These are phyloP conservation scores for Vachellia collinsii DNA, from an alignment of 306 rosid genomes.

Conservation along the genomic window DNA sequence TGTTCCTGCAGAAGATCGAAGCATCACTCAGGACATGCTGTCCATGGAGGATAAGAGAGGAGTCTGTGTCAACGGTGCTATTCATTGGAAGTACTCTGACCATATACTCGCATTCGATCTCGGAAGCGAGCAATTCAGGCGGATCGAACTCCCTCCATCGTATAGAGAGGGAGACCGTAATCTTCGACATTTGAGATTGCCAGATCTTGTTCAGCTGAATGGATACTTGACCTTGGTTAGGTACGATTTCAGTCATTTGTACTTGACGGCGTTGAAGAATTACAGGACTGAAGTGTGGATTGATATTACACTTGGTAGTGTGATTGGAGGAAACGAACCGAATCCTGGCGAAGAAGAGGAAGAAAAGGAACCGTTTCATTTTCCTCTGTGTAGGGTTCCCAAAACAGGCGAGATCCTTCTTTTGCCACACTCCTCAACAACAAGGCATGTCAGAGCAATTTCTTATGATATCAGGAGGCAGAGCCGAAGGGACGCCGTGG, in stretches of 20 bases:
- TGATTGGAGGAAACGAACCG: neutral
- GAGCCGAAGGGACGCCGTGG: neutral
- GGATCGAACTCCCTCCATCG: neutral
- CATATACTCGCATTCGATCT: neutral
- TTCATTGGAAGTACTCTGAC: neutral
- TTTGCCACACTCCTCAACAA: neutral
- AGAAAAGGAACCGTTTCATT: neutral
- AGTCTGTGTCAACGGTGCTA: conserved; percentile 7
- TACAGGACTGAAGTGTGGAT: neutral
- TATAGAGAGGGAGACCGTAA: neutral
- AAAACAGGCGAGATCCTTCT: neutral
- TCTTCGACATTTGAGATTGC: neutral
- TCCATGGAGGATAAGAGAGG: neutral
- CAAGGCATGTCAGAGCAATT: neutral
- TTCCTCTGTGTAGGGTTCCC: neutral
- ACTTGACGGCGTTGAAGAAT: conserved; percentile 5
- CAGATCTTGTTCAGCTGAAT: conserved; percentile 13
- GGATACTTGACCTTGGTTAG: conserved; percentile 11
- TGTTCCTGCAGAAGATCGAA: too few relatives aligned
- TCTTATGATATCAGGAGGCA: neutral
- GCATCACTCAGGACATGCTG: neutral
- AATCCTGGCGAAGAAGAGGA: too few relatives aligned
- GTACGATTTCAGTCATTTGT: too few relatives aligned
- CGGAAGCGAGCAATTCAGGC: neutral
- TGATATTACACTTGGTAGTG: neutral